phyloP scores from a whole-genome alignment of 768 basidiomycete species.

The Trichaptum fuscoviolaceum region DNA sequence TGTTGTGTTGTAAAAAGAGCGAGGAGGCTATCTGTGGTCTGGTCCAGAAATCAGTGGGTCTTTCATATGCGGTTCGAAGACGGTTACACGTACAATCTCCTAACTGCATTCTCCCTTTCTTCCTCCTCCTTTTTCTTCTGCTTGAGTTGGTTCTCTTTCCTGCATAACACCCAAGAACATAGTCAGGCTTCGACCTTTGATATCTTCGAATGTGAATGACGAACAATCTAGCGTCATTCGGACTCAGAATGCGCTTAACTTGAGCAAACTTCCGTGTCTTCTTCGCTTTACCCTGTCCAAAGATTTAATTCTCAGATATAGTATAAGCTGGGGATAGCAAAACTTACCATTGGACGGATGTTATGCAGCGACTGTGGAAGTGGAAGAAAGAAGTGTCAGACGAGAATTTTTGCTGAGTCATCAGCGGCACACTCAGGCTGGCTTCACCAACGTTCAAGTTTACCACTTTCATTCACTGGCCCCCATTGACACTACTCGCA shows the following conservation, averaged over 20 bases:
- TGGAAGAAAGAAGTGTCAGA: neutral
- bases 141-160: slow-evolving; percentile 92
- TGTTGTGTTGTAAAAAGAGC: slow-evolving; percentile 91
- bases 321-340: neutral
- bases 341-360: neutral
- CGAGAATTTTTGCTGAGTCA: neutral
- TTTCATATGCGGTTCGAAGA: slow-evolving; percentile 7
- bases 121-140: slow-evolving; percentile 81
- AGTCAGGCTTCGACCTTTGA: slow-evolving; percentile 12
- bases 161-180: slow-evolving; percentile 25
- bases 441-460: too few relatives aligned
- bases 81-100: slow-evolving; percentile 60
- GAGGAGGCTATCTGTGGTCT: slow-evolving; percentile 88
- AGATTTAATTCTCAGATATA: neutral
- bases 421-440: too few relatives aligned
- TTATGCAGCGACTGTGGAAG: neutral
- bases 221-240: slow-evolving; percentile 88
- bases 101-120: slow-evolving; percentile 71
- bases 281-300: slow-evolving; percentile 73
- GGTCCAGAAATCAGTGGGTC: slow-evolving; percentile 4
- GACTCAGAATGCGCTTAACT: slow-evolving; percentile 91
- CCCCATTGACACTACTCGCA: too few relatives aligned
- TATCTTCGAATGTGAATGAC: slow-evolving; percentile 22
- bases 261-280: slow-evolving; percentile 93
- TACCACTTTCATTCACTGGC: too few relatives aligned